Evolutionary conservation across 306 rosid species (phyloP), one percentile per base, ranked within the genome.

Genomic region (Begonia fuchsioides): DNA sequence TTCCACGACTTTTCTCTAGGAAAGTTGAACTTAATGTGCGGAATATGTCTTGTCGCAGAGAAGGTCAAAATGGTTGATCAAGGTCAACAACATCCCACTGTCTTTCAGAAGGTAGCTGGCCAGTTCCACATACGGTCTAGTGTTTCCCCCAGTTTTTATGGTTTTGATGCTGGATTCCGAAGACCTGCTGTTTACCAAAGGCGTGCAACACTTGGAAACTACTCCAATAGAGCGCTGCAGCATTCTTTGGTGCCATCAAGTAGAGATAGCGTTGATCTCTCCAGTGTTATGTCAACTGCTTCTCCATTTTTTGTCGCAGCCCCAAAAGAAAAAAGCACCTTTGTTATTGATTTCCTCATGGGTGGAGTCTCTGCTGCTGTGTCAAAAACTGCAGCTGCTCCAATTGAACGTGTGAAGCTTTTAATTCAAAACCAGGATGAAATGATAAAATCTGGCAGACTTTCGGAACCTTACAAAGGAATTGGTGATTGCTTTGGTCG

Each of bases 321-420:
- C 58, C 95, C 95, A 1, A 76, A 77, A 0, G 93, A 88, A 77
- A 83, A 88, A 72, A 66, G 96, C 13, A 10, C 65, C 15, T 88
- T 88, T 57, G 0, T 76, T 1, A 3, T 83, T 13, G 96, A 80
- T 62, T 87, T 87, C 72, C 81, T 87, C 35, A 80, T 87, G 94
- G 94, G 94, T 47, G 96, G 94, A 47, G 96, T 87, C 45, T 87
- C 94, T 35, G 96, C 93, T 17, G 96, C 96, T 3, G 96, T 87
- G 11, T 87, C 96, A 38, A 87, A 87, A 55, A 87, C 96, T 5
- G 93, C 87, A 53, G 94, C 96, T 43, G 96, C 94, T 17, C 96
- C 96, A 51, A 87, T 87, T 41, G 96, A 87, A 57, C 85, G 96
- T 9, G 81, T 83, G 15, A 87, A 87, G 35, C 96, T 87, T 50